Percentiles rank a stretch among this genome's conserved stretches.
Evolutionary conservation across 225 moss, liverwort and hornwort species (phyloP).

Genomic region (Sphagnum contortum): DNA sequence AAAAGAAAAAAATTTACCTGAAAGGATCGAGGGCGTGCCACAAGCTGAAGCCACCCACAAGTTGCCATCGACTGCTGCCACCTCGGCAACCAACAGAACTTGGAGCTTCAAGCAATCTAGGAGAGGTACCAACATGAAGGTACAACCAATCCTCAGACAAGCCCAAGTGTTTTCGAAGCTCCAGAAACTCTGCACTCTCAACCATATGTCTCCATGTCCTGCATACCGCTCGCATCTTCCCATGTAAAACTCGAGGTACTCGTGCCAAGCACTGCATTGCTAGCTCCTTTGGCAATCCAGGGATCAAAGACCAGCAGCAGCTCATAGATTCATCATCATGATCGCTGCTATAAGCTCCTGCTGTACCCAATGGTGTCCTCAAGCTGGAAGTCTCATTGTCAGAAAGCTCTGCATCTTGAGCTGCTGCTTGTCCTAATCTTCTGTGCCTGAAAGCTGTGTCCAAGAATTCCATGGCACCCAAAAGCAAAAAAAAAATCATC

Average conservation of each 20-base stretch:
- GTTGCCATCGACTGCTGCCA: constrained; percentile 21
- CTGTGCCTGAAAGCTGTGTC: too few relatives aligned
- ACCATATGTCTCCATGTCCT: constrained; percentile 33
- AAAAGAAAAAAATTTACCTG: background rate
- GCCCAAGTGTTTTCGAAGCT: constrained; percentile 21
- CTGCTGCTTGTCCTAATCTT: too few relatives aligned
- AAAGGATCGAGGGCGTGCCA: constrained; percentile 47
- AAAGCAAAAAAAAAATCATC: too few relatives aligned
- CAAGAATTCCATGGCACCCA: too few relatives aligned
- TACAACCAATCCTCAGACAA: constrained; percentile 47
- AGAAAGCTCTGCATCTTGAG: too few relatives aligned
- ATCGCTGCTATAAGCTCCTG: too few relatives aligned
- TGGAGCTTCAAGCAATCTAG: constrained; percentile 23
- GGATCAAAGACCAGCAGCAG: constrained; percentile 24
- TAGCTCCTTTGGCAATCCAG: constrained; percentile 36
- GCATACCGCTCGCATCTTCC: constrained; percentile 23
- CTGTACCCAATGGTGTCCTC: too few relatives aligned
- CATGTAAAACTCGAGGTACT: constrained; percentile 30
- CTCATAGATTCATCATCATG: too few relatives aligned
- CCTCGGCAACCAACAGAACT: constrained; percentile 1
- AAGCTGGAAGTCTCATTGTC: too few relatives aligned
- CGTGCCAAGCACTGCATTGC: constrained; percentile 35
- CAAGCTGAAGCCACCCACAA: constrained; percentile 37
- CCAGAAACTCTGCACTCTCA: constrained; percentile 31
- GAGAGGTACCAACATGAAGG: constrained; percentile 39